Percentiles rank a stretch among this genome's conserved stretches.
Evolutionary conservation across 768 basidiomycete species (phyloP).

Genomic region (Mycena albidolilacea): DNA sequence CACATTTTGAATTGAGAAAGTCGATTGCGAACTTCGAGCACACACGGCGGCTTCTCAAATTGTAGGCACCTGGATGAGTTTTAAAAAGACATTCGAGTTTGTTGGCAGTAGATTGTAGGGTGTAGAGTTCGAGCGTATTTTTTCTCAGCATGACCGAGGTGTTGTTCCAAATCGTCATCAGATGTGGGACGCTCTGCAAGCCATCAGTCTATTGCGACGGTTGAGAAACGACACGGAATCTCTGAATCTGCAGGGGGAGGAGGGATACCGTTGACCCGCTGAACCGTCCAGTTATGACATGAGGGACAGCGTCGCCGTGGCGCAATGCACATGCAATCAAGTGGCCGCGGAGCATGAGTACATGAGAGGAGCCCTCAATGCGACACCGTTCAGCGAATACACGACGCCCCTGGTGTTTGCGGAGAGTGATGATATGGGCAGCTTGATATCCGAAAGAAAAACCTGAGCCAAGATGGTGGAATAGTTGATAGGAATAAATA

Average conservation of each 20-base stretch:
- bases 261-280: background rate
- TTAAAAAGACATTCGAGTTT: background rate
- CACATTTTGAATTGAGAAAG: background rate
- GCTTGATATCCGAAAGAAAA: background rate
- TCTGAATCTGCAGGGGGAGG: constrained; percentile 9
- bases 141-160: background rate
- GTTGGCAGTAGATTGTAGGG: background rate
- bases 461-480: too few relatives aligned
- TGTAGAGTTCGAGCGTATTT: constrained; percentile 8
- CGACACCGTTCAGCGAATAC: constrained; percentile 18
- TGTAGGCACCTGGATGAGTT: background rate
- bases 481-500: background rate
- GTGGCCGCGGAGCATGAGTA: constrained; percentile 25
- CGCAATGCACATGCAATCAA: constrained; percentile 31
- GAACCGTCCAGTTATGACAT: constrained; percentile 27
- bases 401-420: background rate
- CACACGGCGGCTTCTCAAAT: constrained; percentile 18
- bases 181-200: constrained; percentile 12
- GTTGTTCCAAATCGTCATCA: constrained; percentile 1
- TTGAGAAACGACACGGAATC: background rate
- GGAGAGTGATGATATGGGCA: constrained; percentile 5
- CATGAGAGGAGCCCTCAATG: constrained; percentile 24
- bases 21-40: background rate
- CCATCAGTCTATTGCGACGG: background rate
- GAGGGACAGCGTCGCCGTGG: constrained; percentile 5